These are phyloP conservation scores for Aspergillus saccharolyticus DNA, from an alignment of 495 filamentous ascomycete species.

Conservation along the genomic window DNA sequence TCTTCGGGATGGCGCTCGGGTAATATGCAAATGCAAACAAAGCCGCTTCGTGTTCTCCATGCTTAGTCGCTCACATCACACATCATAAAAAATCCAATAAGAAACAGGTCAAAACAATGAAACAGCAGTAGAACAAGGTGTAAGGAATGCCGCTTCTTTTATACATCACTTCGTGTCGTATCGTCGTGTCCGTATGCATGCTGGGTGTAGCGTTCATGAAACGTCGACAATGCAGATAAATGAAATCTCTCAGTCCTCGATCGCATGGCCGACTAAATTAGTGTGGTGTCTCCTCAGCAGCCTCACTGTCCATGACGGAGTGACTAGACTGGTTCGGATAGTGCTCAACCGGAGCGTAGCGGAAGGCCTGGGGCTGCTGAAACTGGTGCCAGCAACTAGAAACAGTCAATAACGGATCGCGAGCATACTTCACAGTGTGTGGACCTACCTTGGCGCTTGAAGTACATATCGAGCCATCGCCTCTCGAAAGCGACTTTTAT, in stretches of 20 bases:
- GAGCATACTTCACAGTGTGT: not conserved
- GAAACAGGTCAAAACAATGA: not conserved
- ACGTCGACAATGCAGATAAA: not conserved
- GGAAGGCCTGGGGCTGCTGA: conserved; percentile 46
- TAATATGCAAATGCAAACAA: not conserved
- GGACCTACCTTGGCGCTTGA: conserved; percentile 58
- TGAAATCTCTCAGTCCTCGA: not conserved
- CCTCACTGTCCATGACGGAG: conserved; percentile 20
- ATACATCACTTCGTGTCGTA: not conserved
- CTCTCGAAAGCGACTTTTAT: conserved; percentile 91
- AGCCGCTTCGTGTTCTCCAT: not conserved
- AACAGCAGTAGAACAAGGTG: not conserved
- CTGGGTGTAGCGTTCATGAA: not conserved
- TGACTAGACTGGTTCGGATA: conserved; percentile 18
- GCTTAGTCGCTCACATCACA: not conserved
- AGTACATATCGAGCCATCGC: conserved; percentile 92
- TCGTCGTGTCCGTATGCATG: not conserved
- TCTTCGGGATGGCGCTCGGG: not conserved
- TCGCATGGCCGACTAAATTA: not conserved
- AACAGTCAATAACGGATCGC: conserved; percentile 3
- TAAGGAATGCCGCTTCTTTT: not conserved
- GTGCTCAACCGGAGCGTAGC: conserved; percentile 35
- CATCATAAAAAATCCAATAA: not conserved
- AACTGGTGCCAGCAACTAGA: conserved; percentile 69
- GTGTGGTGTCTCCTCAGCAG: conserved; percentile 19